phyloP scores from a whole-genome alignment of 2,329 filamentous ascomycete genomes.

The Fusarium denticulatum region DNA sequence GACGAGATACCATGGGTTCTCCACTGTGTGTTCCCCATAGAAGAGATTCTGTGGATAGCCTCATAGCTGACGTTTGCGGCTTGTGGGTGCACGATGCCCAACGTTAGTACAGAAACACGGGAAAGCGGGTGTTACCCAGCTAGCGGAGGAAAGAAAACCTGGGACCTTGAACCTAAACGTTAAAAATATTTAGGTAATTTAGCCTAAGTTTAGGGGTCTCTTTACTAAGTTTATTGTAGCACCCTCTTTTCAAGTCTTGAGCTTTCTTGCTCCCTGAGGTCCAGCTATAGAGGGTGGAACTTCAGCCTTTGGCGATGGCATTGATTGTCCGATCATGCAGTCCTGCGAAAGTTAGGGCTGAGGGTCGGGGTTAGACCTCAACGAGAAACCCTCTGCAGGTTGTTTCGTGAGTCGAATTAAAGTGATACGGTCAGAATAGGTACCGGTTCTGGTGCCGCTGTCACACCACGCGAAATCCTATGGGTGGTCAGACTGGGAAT shows the following conservation, averaged over 20 bases:
- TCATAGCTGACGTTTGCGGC: background rate
- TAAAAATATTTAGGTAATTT: background rate
- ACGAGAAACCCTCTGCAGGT: background rate
- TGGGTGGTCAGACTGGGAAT: background rate
- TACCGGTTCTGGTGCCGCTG: background rate
- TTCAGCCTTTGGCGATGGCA: background rate
- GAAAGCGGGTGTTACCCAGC: background rate
- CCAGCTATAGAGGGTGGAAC: background rate
- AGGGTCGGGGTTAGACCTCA: background rate
- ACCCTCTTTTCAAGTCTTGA: background rate
- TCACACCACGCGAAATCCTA: background rate
- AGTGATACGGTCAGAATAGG: background rate
- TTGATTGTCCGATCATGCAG: conserved; percentile 7
- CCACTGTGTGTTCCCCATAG: background rate
- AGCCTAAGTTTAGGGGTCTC: background rate
- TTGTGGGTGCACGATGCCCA: background rate
- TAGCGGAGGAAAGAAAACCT: background rate
- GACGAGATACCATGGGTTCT: conserved; percentile 8
- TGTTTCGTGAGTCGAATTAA: background rate
- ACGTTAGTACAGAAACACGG: background rate
- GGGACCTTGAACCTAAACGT: background rate
- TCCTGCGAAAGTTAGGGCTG: background rate
- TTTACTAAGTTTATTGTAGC: background rate
- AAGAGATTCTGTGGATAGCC: background rate
- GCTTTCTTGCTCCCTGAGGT: background rate